Evolutionary conservation across 1,139 yeast genomes (phyloP).

Genomic region (Suhomyces guaymorum): DNA sequence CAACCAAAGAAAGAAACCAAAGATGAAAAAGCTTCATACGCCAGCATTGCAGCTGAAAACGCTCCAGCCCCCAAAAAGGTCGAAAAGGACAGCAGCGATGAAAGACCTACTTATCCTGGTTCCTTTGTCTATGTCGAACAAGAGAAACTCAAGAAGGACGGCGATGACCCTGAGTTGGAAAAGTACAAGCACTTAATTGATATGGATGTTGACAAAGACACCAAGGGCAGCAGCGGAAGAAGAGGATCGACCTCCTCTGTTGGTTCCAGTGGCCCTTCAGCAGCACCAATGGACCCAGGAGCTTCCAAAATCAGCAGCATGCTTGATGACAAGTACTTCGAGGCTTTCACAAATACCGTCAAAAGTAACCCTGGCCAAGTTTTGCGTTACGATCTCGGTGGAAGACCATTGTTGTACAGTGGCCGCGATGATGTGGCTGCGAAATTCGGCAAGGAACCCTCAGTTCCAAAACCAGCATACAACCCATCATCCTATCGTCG

Average conservation of each 20-base stretch:
- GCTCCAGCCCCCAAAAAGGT: slow-evolving; percentile 8
- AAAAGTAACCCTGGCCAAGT: slow-evolving; percentile 86
- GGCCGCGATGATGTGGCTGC: slow-evolving; percentile 58
- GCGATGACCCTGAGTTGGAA: slow-evolving; percentile 42
- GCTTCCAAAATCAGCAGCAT: slow-evolving; percentile 48
- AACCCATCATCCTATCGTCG: slow-evolving; percentile 65
- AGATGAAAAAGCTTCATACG: slow-evolving; percentile 21
- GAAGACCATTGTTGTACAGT: slow-evolving; percentile 71
- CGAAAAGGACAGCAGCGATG: slow-evolving; percentile 11
- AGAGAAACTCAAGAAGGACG: slow-evolving; percentile 51
- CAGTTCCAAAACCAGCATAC: slow-evolving; percentile 52
- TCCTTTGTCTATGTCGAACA: slow-evolving; percentile 67
- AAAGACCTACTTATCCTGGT: slow-evolving; percentile 59
- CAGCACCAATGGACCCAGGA: slow-evolving; percentile 34
- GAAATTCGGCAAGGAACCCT: slow-evolving; percentile 28
- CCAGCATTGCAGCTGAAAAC: slow-evolving; percentile 24
- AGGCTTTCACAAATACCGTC: slow-evolving; percentile 70
- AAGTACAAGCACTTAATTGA: slow-evolving; percentile 54
- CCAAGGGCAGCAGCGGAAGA: slow-evolving; percentile 15
- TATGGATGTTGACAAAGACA: slow-evolving; percentile 27
- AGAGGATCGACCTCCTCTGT: slow-evolving; percentile 19
- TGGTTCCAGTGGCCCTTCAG: slow-evolving; percentile 23
- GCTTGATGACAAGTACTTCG: slow-evolving; percentile 77
- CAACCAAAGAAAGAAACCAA: slow-evolving; percentile 6
- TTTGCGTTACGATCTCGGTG: slow-evolving; percentile 75